Evolutionary conservation across 2,329 filamentous ascomycete genomes (phyloP), one percentile per base, ranked within the genome.

Genomic region (Fusarium nygamai): DNA sequence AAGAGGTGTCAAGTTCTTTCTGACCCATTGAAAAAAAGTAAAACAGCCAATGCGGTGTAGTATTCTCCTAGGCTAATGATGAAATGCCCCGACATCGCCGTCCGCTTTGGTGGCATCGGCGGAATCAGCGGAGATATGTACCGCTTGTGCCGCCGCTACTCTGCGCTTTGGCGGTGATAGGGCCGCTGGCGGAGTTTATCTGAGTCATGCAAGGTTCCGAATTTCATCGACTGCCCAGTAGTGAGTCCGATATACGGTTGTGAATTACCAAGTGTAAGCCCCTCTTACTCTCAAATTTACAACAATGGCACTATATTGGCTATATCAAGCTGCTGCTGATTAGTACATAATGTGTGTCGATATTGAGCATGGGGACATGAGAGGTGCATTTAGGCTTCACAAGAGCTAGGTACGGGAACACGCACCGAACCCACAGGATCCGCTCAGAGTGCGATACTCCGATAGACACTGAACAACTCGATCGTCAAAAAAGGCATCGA

Each of bases 151-250:
- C 67, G 67, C 67, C 60, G 47, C 67, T 48, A 53, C 44, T 50
- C 29, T 20, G 67, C 19, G 44, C 50, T 47, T 51, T n/a, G 46
- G 71, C 71, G 66, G 72, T 66, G 62, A 43, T 31, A 51, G 51
- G 63, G 66, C 71, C 71, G 71, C 70, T 71, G 71, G 48, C 54
- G 46, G 71, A 61, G 47, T 41, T 50, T 61, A 56, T 51, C 56
- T 73, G 71, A 73, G 57, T 73, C 70, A 73, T 67, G 70, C 33
- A 29, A 66, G 36, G 50, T 47, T 66, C 53, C 43, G 38, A 70
- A 71, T 50, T n/a, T 36, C 13, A 29, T 50, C 36, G n/a, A 57
- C 38, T 57, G 19, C 43, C 31, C 20, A 68, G 47, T 33, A 33
- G 16, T 44, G 19, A 44, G n/a, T 20, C 33, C 38, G 56, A 63